phyloP scores from a whole-genome alignment of 208 protist species.

The Strigomonas culicis region DNA sequence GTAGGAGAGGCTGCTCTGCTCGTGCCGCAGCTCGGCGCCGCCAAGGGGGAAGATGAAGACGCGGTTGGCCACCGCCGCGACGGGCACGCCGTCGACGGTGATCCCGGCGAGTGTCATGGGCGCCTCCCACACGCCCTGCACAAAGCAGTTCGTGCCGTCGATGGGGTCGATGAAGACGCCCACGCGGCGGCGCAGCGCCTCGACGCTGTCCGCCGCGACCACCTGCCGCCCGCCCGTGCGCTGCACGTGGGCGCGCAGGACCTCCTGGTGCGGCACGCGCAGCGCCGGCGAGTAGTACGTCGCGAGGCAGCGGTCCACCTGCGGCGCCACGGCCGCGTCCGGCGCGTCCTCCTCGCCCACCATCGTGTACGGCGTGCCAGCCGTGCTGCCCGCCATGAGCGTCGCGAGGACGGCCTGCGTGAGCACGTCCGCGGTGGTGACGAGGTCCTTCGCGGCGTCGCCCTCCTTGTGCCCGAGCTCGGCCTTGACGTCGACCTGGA shows the following conservation, averaged over 20 bases:
- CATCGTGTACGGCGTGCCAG: slow-evolving; percentile 45
- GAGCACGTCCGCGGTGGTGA: slow-evolving; percentile 62
- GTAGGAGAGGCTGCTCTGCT: slow-evolving; percentile 28
- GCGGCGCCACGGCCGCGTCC: slow-evolving; percentile 11
- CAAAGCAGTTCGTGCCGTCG: slow-evolving; percentile 81
- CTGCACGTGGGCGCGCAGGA: slow-evolving; percentile 18
- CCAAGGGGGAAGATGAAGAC: slow-evolving; percentile 41
- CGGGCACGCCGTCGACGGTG: slow-evolving; percentile 48
- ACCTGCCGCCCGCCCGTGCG: neutral
- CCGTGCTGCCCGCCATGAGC: slow-evolving; percentile 26
- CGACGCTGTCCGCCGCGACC: slow-evolving; percentile 24
- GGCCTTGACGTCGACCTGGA: slow-evolving; percentile 44
- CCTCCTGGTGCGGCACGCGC: slow-evolving; percentile 20
- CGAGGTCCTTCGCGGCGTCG: slow-evolving; percentile 36
- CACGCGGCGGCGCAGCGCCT: slow-evolving; percentile 37
- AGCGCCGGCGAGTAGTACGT: slow-evolving; percentile 14
- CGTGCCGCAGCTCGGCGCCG: neutral
- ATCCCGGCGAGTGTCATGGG: slow-evolving; percentile 82
- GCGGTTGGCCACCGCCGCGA: slow-evolving; percentile 64
- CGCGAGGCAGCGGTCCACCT: slow-evolving; percentile 22
- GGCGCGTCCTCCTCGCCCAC: slow-evolving; percentile 48
- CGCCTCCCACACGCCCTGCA: slow-evolving; percentile 45
- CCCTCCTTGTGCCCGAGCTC: slow-evolving; percentile 34
- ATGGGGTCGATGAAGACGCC: slow-evolving; percentile 86
- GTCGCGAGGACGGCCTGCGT: slow-evolving; percentile 41